Evolutionary conservation across 2,329 filamentous ascomycete genomes (phyloP).

Genomic region (Pyrenochaeta sp.): DNA sequence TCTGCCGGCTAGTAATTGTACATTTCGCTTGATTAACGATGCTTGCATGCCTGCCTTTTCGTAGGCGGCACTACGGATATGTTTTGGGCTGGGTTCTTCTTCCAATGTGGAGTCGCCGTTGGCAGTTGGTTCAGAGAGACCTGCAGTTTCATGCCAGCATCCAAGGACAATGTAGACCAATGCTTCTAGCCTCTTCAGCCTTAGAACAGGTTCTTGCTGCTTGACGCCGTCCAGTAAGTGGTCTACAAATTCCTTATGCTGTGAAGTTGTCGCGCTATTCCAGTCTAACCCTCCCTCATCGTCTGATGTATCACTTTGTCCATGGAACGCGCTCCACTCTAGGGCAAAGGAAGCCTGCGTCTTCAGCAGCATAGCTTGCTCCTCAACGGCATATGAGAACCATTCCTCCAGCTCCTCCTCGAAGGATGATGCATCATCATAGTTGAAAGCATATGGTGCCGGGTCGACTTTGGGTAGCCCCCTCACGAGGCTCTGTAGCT

Average conservation of each 20-base stretch:
- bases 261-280: slow-evolving; percentile 69
- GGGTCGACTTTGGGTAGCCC: slow-evolving; percentile 55
- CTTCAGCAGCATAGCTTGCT: slow-evolving; percentile 79
- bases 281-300: slow-evolving; percentile 65
- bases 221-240: slow-evolving; percentile 47
- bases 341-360: slow-evolving; percentile 80
- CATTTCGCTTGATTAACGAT: slow-evolving; percentile 55
- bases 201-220: slow-evolving; percentile 34
- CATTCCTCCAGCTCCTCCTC: slow-evolving; percentile 95
- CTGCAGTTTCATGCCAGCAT: slow-evolving; percentile 61
- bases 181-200: slow-evolving; percentile 52
- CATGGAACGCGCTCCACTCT: slow-evolving; percentile 65
- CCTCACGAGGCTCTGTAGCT: slow-evolving; percentile 55
- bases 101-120: slow-evolving; percentile 19
- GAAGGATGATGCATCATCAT: slow-evolving; percentile 64
- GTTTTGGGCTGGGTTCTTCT: slow-evolving; percentile 13
- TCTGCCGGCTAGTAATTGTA: slow-evolving; percentile 51
- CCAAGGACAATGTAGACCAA: slow-evolving; percentile 58
- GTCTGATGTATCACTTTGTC: slow-evolving; percentile 50
- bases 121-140: slow-evolving; percentile 29
- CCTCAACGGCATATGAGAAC: slow-evolving; percentile 91
- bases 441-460: slow-evolving; percentile 78
- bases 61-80: slow-evolving; percentile 24
- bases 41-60: slow-evolving; percentile 52
- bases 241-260: slow-evolving; percentile 66